These are phyloP conservation scores for Bathelium albidoporum DNA, from an alignment of 495 filamentous ascomycete genomes.

Conservation along the genomic window DNA sequence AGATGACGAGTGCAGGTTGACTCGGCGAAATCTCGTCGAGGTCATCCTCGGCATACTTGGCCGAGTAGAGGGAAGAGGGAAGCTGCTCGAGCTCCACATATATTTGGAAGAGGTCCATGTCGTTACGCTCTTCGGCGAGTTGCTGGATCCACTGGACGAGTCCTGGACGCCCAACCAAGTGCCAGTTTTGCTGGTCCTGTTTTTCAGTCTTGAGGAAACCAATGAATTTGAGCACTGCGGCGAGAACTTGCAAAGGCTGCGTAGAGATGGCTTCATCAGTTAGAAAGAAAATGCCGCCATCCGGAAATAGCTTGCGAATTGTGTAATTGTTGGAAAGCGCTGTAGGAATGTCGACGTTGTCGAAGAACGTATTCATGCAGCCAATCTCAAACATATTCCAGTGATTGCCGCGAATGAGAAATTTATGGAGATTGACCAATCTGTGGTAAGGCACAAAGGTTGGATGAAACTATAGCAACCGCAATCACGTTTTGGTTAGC, in stretches of 20 bases:
- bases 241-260: constrained; percentile 15
- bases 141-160: constrained; percentile 12
- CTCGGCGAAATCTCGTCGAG: background rate
- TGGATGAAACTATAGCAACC: constrained; percentile 8
- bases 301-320: constrained; percentile 14
- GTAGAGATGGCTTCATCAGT: constrained; percentile 18
- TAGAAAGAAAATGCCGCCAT: constrained; percentile 14
- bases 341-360: background rate
- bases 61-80: background rate
- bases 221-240: constrained; percentile 12
- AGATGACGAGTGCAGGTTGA: constrained; percentile 10
- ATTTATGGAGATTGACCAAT: constrained; percentile 11
- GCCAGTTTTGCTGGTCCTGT: constrained; percentile 4
- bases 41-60: background rate
- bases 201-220: background rate
- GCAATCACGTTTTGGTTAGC: background rate
- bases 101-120: background rate
- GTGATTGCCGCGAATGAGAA: constrained; percentile 1
- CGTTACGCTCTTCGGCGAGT: background rate
- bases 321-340: background rate
- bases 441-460: constrained; percentile 4
- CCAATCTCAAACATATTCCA: constrained; percentile 12
- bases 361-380: too few relatives aligned
- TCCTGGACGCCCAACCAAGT: constrained; percentile 14
- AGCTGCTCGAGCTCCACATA: background rate